phyloP scores from a whole-genome alignment of 257 asterid species.

The Sherardia arvensis region DNA sequence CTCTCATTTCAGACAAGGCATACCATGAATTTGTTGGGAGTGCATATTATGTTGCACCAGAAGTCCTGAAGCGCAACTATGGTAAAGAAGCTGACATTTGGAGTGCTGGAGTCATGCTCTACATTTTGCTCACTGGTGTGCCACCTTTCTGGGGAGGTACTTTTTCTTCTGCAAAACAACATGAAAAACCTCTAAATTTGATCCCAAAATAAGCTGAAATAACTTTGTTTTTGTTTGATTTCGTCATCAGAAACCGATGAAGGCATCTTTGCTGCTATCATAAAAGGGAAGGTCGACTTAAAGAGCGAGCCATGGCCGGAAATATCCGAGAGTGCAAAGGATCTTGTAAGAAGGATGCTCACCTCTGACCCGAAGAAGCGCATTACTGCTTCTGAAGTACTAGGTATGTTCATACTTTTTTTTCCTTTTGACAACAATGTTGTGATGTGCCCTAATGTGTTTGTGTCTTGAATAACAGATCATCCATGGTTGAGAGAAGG shows the following conservation, averaged over 20 bases:
- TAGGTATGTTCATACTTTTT: slow-evolving; percentile 31
- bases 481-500: slow-evolving; percentile 88
- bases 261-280: slow-evolving; percentile 60
- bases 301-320: slow-evolving; percentile 69
- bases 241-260: slow-evolving; percentile 44
- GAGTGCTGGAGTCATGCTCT: slow-evolving; percentile 88
- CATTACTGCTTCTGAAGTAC: slow-evolving; percentile 74
- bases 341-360: slow-evolving; percentile 65
- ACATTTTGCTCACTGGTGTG: slow-evolving; percentile 75
- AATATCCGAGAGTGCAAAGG: slow-evolving; percentile 65
- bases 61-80: slow-evolving; percentile 55
- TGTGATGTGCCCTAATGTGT: background rate
- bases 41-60: slow-evolving; percentile 88
- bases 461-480: slow-evolving; percentile 32
- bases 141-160: slow-evolving; percentile 93
- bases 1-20: slow-evolving; percentile 42
- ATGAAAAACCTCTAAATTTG: no score
- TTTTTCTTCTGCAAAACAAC: background rate
- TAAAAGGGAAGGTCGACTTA: slow-evolving; percentile 56
- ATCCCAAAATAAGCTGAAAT: background rate
- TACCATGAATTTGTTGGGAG: slow-evolving; percentile 78
- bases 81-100: slow-evolving; percentile 77
- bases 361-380: slow-evolving; percentile 51
- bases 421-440: background rate
- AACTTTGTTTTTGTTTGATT: background rate